phyloP scores from a whole-genome alignment of 2,329 filamentous ascomycete genomes.

The Plenodomus lindquistii region DNA sequence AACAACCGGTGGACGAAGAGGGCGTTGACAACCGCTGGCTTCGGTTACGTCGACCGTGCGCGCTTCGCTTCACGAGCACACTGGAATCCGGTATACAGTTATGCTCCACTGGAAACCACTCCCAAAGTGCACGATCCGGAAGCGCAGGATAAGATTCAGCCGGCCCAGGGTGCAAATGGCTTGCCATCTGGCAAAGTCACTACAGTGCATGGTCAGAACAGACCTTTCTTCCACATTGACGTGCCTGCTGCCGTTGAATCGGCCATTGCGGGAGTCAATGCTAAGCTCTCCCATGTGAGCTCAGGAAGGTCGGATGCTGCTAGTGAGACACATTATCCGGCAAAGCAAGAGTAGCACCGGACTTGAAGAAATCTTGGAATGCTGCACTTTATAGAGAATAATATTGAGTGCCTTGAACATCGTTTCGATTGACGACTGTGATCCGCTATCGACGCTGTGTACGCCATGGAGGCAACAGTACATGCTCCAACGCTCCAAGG shows the following conservation, averaged over 20 bases:
- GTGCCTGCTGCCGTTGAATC: slow-evolving; percentile 86
- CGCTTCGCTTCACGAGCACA: slow-evolving; percentile 54
- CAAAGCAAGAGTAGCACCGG: slow-evolving; percentile 14
- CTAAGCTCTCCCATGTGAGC: slow-evolving; percentile 22
- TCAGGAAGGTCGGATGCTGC: slow-evolving; percentile 17
- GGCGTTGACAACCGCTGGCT: slow-evolving; percentile 82
- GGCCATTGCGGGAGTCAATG: slow-evolving; percentile 77
- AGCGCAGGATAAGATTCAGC: slow-evolving; percentile 27
- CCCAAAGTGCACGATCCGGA: slow-evolving; percentile 60
- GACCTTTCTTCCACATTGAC: slow-evolving; percentile 93
- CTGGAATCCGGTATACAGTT: slow-evolving; percentile 95
- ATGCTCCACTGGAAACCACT: slow-evolving; percentile 79
- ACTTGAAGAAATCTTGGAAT: too few species aligned
- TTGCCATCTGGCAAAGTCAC: slow-evolving; percentile 53
- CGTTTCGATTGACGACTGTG: too few species aligned
- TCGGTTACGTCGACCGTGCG: slow-evolving; percentile 69
- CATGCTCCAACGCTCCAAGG: too few species aligned
- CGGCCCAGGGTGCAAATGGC: slow-evolving; percentile 13
- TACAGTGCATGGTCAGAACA: slow-evolving; percentile 81
- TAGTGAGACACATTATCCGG: slow-evolving; percentile 10
- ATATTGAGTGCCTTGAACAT: too few species aligned
- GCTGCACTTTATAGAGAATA: too few species aligned
- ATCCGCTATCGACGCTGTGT: too few species aligned
- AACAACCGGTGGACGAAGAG: slow-evolving; percentile 94
- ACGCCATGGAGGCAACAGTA: too few species aligned